A percentile compares a stretch with the other conserved stretches of the same genome.
Evolutionary conservation across 2,329 filamentous ascomycete genomes (phyloP).

Genomic region (Pseudogymnoascus sp.): DNA sequence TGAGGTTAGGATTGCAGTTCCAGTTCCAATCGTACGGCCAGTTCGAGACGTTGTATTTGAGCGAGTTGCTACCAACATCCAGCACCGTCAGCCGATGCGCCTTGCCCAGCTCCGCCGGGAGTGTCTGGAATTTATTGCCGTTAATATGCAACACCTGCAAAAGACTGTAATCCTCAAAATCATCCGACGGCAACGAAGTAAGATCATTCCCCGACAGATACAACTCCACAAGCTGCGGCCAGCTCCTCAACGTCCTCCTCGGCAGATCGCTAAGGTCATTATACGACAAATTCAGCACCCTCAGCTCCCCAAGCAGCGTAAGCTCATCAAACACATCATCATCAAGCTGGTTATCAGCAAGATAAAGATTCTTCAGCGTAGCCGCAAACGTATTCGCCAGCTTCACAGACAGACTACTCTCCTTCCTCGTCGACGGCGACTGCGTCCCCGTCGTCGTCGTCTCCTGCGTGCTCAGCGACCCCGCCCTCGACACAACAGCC

Average conservation of each 20-base stretch:
- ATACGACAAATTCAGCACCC: conserved; percentile 87
- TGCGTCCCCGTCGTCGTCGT: conserved; percentile 35
- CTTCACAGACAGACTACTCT: conserved; percentile 76
- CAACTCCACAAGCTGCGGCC: conserved; percentile 83
- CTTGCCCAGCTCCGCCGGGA: conserved; percentile 91
- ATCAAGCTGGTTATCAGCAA: conserved; percentile 89
- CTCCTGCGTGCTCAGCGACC: conserved; percentile 38
- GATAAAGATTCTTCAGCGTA: conserved; percentile 72
- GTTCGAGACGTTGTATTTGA: conserved; percentile 99
- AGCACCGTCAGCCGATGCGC: conserved; percentile 86
- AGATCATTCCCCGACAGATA: conserved; percentile 94
- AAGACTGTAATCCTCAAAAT: conserved; percentile 81
- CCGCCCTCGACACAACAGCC: conserved; percentile 66
- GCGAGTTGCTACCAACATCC: conserved; percentile 86
- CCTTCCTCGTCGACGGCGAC: conserved; percentile 62
- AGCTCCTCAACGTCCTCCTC: conserved; percentile 66
- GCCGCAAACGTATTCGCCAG: conserved; percentile 80
- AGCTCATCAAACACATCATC: conserved; percentile 95
- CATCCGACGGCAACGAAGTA: conserved; percentile 83
- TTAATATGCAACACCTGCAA: conserved; percentile 92
- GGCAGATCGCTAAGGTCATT: conserved; percentile 89
- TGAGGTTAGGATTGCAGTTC: conserved; percentile 94
- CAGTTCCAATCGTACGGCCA: conserved; percentile 99
- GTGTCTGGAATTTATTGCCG: conserved; percentile 92
- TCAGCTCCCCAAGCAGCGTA: conserved; percentile 70